Evolutionary conservation across 331 rosid species (phyloP).

Genomic region (Acacia pycnantha): DNA sequence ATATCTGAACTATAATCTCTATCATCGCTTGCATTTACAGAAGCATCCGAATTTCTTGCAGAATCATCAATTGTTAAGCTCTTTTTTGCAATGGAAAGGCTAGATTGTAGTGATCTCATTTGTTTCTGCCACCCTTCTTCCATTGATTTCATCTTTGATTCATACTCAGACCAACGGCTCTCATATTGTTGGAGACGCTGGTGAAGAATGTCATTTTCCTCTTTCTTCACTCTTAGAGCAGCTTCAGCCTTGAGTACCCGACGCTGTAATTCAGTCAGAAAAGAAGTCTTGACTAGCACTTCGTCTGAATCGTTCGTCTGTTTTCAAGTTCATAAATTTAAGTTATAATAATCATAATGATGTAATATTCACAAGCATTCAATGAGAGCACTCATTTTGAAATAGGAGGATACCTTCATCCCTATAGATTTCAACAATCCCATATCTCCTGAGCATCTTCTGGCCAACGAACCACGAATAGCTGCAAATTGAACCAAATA

Average conservation of each 20-base stretch:
- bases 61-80: conserved; percentile 94
- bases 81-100: conserved; percentile 99
- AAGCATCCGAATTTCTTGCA: conserved; percentile 88
- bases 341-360: conserved; percentile 15
- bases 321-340: conserved; percentile 24
- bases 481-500: conserved; percentile 50
- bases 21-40: conserved; percentile 87
- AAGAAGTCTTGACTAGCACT: conserved; percentile 88
- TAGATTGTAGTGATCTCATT: conserved; percentile 98
- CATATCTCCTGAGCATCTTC: conserved; percentile 85
- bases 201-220: conserved; percentile 95
- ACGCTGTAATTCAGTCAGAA: conserved; percentile 89
- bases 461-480: conserved; percentile 90
- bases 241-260: conserved; percentile 97
- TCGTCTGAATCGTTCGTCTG: conserved; percentile 82
- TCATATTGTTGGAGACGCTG: conserved; percentile 97
- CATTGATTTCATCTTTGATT: conserved; percentile 97
- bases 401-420: conserved; percentile 51
- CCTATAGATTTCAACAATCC: conserved; percentile 59
- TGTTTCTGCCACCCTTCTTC: conserved; percentile 99
- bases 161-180: conserved; percentile 97
- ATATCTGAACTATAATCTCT: conserved; percentile 82
- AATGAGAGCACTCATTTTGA: conserved; percentile 2
- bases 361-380: conserved; percentile 5
- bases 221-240: conserved; percentile 86